Conservation (phyloP, 176 grass and related monocot species). For the Triticum timopheevii region DNA sequence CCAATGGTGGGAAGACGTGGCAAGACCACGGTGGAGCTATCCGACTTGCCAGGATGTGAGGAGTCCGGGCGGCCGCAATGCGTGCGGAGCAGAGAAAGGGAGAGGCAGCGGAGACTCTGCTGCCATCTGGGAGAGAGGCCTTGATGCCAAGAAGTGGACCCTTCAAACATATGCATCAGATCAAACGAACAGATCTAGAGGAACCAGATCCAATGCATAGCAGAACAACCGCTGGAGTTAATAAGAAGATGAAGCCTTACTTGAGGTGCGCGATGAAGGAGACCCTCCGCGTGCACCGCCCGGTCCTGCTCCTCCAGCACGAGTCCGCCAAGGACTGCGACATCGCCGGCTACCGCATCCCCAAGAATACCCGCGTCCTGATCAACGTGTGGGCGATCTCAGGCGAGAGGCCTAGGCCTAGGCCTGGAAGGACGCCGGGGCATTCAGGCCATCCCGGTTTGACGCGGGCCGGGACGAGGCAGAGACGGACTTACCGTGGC, state of each 20-base stretch:
- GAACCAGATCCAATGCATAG: too few species aligned
- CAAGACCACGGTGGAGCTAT: too few species aligned
- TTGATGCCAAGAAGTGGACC: too few species aligned
- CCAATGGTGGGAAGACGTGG: too few species aligned
- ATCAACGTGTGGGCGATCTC: conserved; percentile 54
- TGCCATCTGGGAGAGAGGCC: too few species aligned
- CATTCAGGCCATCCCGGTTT: conserved; percentile 41
- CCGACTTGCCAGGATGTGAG: too few species aligned
- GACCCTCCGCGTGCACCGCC: conserved; percentile 61
- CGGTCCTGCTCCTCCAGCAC: conserved; percentile 42
- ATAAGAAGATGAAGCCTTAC: background rate
- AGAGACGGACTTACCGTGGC: conserved; percentile 47
- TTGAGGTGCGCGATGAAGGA: conserved; percentile 51
- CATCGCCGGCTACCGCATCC: conserved; percentile 40
- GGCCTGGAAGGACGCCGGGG: conserved; percentile 32
- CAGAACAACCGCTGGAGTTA: too few species aligned
- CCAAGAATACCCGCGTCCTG: conserved; percentile 40
- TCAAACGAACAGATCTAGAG: too few species aligned
- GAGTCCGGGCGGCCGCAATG: too few species aligned
- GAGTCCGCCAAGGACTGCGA: conserved; percentile 47
- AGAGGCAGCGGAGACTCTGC: too few species aligned
- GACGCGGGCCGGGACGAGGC: conserved; percentile 5
- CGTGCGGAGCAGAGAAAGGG: too few species aligned
- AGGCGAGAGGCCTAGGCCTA: conserved; percentile 33
- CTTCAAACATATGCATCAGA: too few species aligned